Conservation (phyloP, 2,329 filamentous ascomycete genomes). For the Talaromyces sp. region DNA sequence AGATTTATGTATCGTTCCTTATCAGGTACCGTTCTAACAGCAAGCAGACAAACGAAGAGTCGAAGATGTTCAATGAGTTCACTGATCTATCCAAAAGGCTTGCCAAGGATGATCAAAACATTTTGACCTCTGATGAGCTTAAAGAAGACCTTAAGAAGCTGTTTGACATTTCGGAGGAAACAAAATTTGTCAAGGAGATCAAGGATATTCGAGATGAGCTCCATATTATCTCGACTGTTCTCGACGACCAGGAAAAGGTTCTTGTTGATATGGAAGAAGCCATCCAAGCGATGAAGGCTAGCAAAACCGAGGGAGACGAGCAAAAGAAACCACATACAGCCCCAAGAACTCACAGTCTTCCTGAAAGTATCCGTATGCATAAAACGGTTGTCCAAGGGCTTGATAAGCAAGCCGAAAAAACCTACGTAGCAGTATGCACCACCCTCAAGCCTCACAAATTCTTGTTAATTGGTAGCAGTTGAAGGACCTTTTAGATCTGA, state of each 20-base stretch:
- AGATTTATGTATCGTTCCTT: neutral
- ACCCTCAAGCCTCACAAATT: neutral
- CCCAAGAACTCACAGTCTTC: neutral
- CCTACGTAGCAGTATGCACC: neutral
- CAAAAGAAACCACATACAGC: neutral
- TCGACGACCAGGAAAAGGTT: constrained; percentile 5
- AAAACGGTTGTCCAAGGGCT: neutral
- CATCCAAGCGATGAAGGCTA: neutral
- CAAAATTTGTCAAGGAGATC: constrained; percentile 1
- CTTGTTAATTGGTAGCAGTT: neutral
- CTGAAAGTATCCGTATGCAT: neutral
- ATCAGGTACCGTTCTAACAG: neutral
- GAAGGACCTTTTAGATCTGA: neutral
- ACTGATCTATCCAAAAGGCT: neutral
- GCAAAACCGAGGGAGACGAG: neutral
- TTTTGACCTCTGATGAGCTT: neutral
- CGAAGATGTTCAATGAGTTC: neutral
- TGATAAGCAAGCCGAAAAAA: neutral
- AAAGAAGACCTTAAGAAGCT: constrained; percentile 1
- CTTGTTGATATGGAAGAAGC: constrained; percentile 2
- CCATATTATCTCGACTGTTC: constrained; percentile 3
- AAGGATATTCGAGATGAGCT: constrained; percentile 7
- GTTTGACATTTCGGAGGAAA: constrained; percentile 4
- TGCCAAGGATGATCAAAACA: neutral
- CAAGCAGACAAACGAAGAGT: neutral